Conservation (phyloP, 2,329 filamentous ascomycete genomes). For the Plectosphaerella cucumerina region DNA sequence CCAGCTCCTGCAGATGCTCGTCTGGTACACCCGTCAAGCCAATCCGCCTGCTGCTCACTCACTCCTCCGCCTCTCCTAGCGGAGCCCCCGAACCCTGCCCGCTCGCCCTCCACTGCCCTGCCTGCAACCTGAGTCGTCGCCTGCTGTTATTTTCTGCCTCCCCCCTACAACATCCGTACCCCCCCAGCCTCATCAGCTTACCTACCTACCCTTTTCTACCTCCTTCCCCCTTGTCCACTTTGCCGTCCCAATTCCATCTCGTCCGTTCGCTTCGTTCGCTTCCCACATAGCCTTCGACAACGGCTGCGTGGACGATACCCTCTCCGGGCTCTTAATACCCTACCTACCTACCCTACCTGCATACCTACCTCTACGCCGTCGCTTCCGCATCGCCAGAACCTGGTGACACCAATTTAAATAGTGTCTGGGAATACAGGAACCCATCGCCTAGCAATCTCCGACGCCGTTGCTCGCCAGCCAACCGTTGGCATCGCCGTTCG, state of each 20-base stretch:
- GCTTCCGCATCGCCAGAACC: background rate
- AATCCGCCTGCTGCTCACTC: constrained; percentile 1
- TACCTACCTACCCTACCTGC: background rate
- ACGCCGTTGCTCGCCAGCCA: background rate
- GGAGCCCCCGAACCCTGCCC: too few species aligned
- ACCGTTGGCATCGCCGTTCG: too few species aligned
- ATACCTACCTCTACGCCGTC: background rate
- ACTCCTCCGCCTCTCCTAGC: too few species aligned
- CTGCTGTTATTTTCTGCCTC: too few species aligned
- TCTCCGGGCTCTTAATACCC: background rate
- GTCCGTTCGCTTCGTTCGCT: background rate
- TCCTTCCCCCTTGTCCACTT: constrained; percentile 1
- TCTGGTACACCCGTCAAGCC: constrained; percentile 4
- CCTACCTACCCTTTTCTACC: constrained; percentile 7
- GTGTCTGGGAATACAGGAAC: background rate
- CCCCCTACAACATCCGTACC: constrained; percentile 1
- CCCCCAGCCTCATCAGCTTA: background rate
- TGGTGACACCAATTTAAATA: background rate
- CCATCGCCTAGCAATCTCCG: background rate
- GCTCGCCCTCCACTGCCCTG: constrained; percentile 6
- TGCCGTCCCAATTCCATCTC: constrained; percentile 7
- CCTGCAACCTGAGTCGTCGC: background rate
- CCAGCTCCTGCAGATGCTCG: background rate
- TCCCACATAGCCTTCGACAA: background rate
- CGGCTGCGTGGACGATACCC: too few species aligned